Conservation (phyloP, 805 yeast genomes). For the Hanseniaspora singularis region DNA sequence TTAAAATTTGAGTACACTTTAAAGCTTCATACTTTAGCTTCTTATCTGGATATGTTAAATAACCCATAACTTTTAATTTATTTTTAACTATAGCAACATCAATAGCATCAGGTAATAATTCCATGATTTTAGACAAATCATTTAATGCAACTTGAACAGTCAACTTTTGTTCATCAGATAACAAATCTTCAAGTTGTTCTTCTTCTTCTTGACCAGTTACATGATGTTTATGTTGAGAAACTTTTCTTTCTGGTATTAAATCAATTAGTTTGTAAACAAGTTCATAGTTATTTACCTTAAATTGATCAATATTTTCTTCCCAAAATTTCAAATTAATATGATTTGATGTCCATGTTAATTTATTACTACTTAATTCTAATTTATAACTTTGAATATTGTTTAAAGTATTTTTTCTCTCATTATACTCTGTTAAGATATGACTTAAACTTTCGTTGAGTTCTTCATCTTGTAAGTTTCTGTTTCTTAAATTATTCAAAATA, state of each 20-base stretch:
- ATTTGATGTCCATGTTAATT: slow-evolving; percentile 81
- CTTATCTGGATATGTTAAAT: slow-evolving; percentile 67
- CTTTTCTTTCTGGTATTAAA: slow-evolving; percentile 32
- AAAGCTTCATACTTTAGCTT: slow-evolving; percentile 91
- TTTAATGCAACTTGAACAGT: slow-evolving; percentile 50
- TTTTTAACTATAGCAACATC: slow-evolving; percentile 42
- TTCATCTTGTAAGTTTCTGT: slow-evolving; percentile 89
- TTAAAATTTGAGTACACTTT: slow-evolving; percentile 86
- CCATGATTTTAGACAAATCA: slow-evolving; percentile 53
- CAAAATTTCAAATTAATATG: slow-evolving; percentile 83
- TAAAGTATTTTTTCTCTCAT: slow-evolving; percentile 61
- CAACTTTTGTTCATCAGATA: neutral
- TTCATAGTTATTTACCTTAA: slow-evolving; percentile 69
- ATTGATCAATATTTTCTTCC: slow-evolving; percentile 65
- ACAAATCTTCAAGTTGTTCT: slow-evolving; percentile 26
- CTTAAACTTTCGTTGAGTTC: slow-evolving; percentile 69
- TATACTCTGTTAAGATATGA: slow-evolving; percentile 45
- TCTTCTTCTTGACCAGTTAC: slow-evolving; percentile 27
- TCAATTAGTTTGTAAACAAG: slow-evolving; percentile 50
- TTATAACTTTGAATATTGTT: slow-evolving; percentile 88
- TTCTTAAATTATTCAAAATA: slow-evolving; percentile 54
- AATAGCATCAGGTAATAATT: slow-evolving; percentile 46
- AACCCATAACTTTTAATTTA: slow-evolving; percentile 72
- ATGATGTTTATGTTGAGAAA: slow-evolving; percentile 14
- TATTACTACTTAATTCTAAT: slow-evolving; percentile 69